Percentiles rank a stretch among this genome's conserved stretches.
Evolutionary conservation across 2,329 filamentous ascomycete genomes (phyloP).

Genomic region (Diaporthe batatas): DNA sequence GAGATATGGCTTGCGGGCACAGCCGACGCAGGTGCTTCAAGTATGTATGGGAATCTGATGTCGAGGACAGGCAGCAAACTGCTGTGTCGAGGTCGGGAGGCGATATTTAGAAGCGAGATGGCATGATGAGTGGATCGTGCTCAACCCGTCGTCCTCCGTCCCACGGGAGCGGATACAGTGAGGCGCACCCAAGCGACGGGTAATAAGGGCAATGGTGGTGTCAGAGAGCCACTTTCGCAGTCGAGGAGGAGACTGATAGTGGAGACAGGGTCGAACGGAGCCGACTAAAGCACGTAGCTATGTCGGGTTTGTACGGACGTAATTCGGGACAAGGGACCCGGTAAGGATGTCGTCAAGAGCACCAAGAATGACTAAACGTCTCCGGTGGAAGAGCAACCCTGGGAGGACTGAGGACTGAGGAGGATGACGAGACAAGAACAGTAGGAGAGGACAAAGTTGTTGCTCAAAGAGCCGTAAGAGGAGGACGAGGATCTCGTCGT

Average conservation of each 20-base stretch:
- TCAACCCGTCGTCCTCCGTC: conserved; percentile 18
- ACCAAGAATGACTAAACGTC: conserved; percentile 9
- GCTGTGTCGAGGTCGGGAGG: conserved; percentile 33
- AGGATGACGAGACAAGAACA: neutral
- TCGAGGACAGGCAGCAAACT: conserved; percentile 30
- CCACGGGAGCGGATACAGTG: conserved; percentile 21
- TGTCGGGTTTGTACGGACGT: conserved; percentile 36
- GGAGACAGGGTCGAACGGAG: conserved; percentile 25
- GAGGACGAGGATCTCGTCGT: neutral
- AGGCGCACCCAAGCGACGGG: conserved; percentile 16
- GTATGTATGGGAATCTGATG: conserved; percentile 13
- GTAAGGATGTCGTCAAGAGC: conserved; percentile 26
- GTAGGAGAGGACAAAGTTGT: neutral
- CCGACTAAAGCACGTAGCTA: conserved; percentile 28
- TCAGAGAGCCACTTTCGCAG: conserved; percentile 20
- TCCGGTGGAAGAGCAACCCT: neutral
- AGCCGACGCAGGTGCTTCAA: conserved; percentile 20
- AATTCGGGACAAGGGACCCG: conserved; percentile 15
- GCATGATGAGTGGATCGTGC: conserved; percentile 36
- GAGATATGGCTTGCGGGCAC: conserved; percentile 20
- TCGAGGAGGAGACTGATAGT: conserved; percentile 16
- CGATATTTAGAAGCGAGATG: conserved; percentile 36
- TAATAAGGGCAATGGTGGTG: conserved; percentile 16
- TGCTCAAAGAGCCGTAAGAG: neutral
- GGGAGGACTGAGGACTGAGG: neutral